A percentile compares a stretch with the other conserved stretches of the same genome.
Evolutionary conservation across 176 grass and related monocot species (phyloP).

Genomic region (Oryza australiensis): DNA sequence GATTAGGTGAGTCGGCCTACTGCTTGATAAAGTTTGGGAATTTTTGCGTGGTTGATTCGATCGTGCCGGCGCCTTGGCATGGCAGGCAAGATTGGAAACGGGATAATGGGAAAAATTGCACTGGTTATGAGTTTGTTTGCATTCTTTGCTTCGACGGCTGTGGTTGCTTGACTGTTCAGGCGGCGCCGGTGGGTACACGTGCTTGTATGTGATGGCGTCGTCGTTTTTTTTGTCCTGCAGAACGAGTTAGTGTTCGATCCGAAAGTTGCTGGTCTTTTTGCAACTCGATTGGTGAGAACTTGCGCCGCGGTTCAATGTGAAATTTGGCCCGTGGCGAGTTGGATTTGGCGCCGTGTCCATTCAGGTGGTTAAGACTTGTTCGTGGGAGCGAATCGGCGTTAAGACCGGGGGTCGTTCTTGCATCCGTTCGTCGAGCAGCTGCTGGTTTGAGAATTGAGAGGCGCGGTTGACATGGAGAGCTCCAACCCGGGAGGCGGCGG

Average conservation of each 20-base stretch:
- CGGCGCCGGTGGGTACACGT: not conserved
- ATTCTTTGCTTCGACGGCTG: not conserved
- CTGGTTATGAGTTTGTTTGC: not conserved
- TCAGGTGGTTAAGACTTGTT: slow-evolving; percentile 18
- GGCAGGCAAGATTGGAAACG: too few species aligned
- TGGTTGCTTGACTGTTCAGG: slow-evolving; percentile 1
- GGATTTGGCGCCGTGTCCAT: not conserved
- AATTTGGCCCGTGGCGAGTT: not conserved
- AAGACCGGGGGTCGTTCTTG: not conserved
- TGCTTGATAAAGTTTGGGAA: too few species aligned
- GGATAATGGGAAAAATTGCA: too few species aligned
- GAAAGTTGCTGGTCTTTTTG: not conserved
- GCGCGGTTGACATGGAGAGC: slow-evolving; percentile 24
- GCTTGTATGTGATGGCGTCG: not conserved
- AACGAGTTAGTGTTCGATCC: not conserved
- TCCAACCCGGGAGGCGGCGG: not conserved
- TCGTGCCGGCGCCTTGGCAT: too few species aligned
- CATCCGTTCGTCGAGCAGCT: not conserved
- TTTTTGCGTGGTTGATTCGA: not conserved
- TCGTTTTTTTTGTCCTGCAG: slow-evolving; percentile 41
- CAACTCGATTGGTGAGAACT: slow-evolving; percentile 27
- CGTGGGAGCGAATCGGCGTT: not conserved
- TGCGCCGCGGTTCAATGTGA: not conserved
- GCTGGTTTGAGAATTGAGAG: not conserved
- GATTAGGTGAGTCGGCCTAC: not conserved